Percentiles rank a stretch among this genome's conserved stretches.
phyloP scores from a whole-genome alignment of 768 basidiomycete species.

The Agaricus subrufescens region DNA sequence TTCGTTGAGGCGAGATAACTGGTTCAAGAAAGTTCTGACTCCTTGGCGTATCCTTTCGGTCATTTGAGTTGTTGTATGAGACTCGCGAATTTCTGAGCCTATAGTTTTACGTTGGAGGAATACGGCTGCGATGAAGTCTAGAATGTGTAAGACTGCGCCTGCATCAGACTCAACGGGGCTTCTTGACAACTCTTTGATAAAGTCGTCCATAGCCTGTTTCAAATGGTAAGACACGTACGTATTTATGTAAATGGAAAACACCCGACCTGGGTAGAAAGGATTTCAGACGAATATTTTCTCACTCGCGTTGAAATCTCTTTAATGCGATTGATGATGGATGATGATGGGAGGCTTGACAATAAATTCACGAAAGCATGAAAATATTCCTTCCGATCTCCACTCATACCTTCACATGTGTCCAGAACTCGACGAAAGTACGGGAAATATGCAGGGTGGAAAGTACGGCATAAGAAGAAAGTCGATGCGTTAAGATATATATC shows the following conservation, averaged over 20 bases:
- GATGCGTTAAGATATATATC: constrained; percentile 14
- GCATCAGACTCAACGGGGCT: neutral
- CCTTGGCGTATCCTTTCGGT: neutral
- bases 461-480: constrained; percentile 33
- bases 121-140: constrained; percentile 37
- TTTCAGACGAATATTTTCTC: constrained; percentile 1
- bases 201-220: constrained; percentile 5
- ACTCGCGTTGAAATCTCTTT: neutral
- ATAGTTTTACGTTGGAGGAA: constrained; percentile 29
- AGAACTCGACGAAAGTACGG: constrained; percentile 25
- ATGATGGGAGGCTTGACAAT: constrained; percentile 16
- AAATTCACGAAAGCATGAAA: constrained; percentile 14
- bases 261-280: constrained; percentile 6
- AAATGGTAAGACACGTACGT: constrained; percentile 6
- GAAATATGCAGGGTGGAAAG: constrained; percentile 25
- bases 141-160: constrained; percentile 28
- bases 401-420: constrained; percentile 8
- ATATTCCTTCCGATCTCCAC: constrained; percentile 6
- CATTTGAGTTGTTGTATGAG: neutral
- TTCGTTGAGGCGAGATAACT: constrained; percentile 1
- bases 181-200: constrained; percentile 3
- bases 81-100: neutral
- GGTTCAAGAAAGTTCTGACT: neutral
- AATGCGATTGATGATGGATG: constrained; percentile 1
- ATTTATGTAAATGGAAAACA: neutral